phyloP scores from a whole-genome alignment of 177 flowering plant genomes.

The Vitis hybrid region DNA sequence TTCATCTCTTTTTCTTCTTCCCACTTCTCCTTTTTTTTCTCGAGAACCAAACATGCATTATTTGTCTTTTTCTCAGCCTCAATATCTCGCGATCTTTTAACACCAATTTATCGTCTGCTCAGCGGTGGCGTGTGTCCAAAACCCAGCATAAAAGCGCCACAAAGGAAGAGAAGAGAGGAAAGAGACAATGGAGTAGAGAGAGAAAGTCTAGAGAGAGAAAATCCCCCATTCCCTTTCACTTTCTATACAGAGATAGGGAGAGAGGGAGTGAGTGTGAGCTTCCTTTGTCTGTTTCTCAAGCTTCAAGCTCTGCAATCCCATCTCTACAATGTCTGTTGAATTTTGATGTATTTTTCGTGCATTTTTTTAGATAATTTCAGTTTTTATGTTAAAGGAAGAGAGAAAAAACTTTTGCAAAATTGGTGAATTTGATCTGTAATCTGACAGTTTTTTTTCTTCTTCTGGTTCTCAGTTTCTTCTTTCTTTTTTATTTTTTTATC shows the following conservation, averaged over 20 bases:
- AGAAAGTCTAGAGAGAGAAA: slow-evolving; percentile 6
- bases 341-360: no score
- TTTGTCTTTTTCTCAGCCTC: no score
- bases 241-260: neutral
- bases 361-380: no score
- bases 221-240: slow-evolving; percentile 10
- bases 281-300: neutral
- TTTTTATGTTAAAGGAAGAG: neutral
- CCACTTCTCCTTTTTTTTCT: neutral
- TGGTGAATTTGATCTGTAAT: no score
- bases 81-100: neutral
- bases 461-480: neutral
- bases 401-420: no score
- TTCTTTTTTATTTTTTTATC: neutral
- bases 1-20: neutral
- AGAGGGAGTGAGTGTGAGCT: no score
- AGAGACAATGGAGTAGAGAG: neutral
- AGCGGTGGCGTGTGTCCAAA: slow-evolving; percentile 2
- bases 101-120: neutral
- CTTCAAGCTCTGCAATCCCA: neutral
- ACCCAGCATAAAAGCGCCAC: slow-evolving; percentile 12
- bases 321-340: slow-evolving; percentile 1
- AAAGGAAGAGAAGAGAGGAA: neutral
- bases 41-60: no score
- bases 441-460: neutral